phyloP scores from a whole-genome alignment of 805 yeast species.

The Clavispora vitiphila region DNA sequence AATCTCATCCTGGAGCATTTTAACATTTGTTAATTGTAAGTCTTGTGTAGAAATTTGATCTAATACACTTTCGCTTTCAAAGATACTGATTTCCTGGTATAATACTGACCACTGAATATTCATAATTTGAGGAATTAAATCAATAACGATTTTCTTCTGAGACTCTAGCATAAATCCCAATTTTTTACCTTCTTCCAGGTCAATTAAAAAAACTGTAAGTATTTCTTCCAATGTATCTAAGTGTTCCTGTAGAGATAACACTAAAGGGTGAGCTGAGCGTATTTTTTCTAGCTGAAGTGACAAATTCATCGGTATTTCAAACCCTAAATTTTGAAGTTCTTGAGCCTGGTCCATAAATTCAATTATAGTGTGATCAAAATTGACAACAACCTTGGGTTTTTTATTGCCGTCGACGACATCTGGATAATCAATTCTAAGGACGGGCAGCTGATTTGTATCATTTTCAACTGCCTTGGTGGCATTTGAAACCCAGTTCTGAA shows the following conservation, averaged over 20 bases:
- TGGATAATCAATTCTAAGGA: background rate
- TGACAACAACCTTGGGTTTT: constrained; percentile 1
- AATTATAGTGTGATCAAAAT: constrained; percentile 1
- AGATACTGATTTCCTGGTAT: constrained; percentile 4
- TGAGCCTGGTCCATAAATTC: constrained; percentile 5
- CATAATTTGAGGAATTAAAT: constrained; percentile 6
- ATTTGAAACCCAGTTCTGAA: constrained; percentile 45
- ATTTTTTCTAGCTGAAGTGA: constrained; percentile 44
- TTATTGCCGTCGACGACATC: background rate
- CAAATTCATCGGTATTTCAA: constrained; percentile 53
- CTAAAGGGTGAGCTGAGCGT: constrained; percentile 52
- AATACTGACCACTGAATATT: constrained; percentile 9
- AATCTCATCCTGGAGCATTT: constrained; percentile 20
- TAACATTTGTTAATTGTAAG: constrained; percentile 23
- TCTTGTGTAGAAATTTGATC: constrained; percentile 32
- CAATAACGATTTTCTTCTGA: constrained; percentile 29
- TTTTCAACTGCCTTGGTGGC: constrained; percentile 1
- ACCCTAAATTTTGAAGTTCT: constrained; percentile 33
- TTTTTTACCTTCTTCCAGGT: constrained; percentile 34
- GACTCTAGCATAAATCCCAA: constrained; percentile 37
- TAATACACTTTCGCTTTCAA: constrained; percentile 30
- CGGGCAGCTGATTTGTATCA: background rate
- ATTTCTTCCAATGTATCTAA: constrained; percentile 35
- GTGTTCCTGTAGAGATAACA: constrained; percentile 49
- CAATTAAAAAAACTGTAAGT: constrained; percentile 14